Base-by-base conservation (phyloP, 768 basidiomycete species). In the Roridomyces roridus region DNA sequence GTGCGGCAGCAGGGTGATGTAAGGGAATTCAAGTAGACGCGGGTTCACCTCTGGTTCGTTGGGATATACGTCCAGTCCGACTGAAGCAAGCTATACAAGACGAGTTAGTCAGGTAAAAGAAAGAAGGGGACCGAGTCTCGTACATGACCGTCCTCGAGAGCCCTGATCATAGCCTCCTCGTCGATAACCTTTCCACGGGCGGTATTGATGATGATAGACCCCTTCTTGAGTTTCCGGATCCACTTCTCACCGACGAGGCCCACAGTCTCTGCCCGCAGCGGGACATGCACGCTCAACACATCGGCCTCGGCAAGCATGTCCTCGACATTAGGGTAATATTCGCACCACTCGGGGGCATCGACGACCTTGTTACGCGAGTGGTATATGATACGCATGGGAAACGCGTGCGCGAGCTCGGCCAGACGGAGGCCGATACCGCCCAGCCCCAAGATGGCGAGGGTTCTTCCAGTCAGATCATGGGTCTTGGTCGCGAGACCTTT, bases 171-270 rank as follows among this genome's bases (percentile, higher is more conserved):
- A 5, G 92, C 95, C 6, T 83, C 85, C 72, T 96, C 93, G 60
- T 96, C 91, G 29, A 97, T 81, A 23, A 96, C 85, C 67, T 90
- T 95, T 11, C 95, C 95, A n/a, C 95, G 76, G 20, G 94, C 92
- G 3, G 93, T 95, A 71, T 95, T 95, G 58, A 95, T 82, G 65
- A 96, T 82, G 49, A 93, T 80, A 3, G 85, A 81, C 5, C 91
- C 90, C 40, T 81, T 84, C 75, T 91, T 95, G 77, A 96, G 77
- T 63, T 80, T 77, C 45, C 88, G 77, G 53, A 96, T 92, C 79
- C 85, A 85, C 63, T 80, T 83, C 70, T 91, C 89, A 11, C 85
- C 86, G 1, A 95, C 86, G 9, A 90, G 71, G 2, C 87, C 85
- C 34, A 85, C 80, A 10, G 93, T 98, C 21, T 92, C 85, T 15